Evolutionary conservation across 257 asterid species (phyloP).

Genomic region (Solanum piurae): DNA sequence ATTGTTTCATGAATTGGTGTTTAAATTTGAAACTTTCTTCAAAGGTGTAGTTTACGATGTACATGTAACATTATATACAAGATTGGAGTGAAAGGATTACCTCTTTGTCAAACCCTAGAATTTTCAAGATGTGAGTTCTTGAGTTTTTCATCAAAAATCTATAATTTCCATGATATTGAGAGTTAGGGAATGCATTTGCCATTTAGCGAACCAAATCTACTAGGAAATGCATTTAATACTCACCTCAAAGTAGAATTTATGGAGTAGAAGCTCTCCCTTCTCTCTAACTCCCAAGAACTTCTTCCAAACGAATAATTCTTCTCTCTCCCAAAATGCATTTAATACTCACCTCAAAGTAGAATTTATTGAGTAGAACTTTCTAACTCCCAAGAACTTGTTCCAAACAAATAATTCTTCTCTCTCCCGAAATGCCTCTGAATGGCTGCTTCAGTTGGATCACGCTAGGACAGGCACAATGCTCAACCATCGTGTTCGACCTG

Average conservation of each 20-base stretch:
- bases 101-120: not conserved
- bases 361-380: not conserved
- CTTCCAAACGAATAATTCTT: not conserved
- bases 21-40: not conserved
- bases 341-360: not conserved
- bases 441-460: not conserved
- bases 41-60: not conserved
- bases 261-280: not conserved
- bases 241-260: not conserved
- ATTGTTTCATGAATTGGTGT: not conserved
- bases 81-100: not conserved
- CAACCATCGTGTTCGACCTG: not conserved
- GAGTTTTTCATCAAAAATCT: not conserved
- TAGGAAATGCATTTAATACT: not conserved
- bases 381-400: not conserved
- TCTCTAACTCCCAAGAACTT: not conserved
- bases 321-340: not conserved
- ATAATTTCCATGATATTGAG: not conserved
- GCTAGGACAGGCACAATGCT: not conserved
- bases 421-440: not conserved
- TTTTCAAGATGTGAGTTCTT: not conserved
- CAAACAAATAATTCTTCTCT: not conserved
- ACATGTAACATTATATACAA: not conserved
- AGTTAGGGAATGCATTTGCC: not conserved
- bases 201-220: not conserved